These are phyloP conservation scores for Penicillium angulare DNA, from an alignment of 495 filamentous ascomycete genomes.

Conservation along the genomic window DNA sequence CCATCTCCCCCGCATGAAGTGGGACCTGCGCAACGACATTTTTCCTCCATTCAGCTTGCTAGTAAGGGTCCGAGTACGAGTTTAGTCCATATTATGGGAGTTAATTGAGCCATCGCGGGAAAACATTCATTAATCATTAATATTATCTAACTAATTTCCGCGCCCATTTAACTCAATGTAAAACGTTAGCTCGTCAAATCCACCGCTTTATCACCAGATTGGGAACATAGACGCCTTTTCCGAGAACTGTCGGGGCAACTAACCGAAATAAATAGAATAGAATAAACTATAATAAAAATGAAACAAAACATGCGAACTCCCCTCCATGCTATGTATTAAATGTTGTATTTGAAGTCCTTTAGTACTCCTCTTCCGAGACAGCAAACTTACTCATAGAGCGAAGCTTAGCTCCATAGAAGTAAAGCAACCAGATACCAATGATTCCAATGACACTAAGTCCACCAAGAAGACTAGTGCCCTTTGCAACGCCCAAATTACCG, in stretches of 20 bases:
- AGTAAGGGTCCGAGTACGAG: neutral
- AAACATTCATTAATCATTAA: neutral
- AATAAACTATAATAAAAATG: too few relatives aligned
- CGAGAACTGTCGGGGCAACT: too few relatives aligned
- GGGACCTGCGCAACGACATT: slow-evolving; percentile 1
- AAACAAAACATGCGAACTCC: neutral
- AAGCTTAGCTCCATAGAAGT: slow-evolving; percentile 24
- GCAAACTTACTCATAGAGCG: slow-evolving; percentile 33
- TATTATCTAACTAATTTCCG: too few relatives aligned
- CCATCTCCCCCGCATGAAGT: slow-evolving; percentile 6
- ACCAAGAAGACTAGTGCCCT: slow-evolving; percentile 54
- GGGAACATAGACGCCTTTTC: neutral
- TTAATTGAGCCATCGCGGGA: too few relatives aligned
- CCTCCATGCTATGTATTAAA: neutral
- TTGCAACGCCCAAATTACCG: slow-evolving; percentile 54
- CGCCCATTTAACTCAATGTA: neutral
- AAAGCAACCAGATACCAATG: slow-evolving; percentile 48
- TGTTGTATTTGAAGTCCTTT: too few relatives aligned
- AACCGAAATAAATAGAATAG: too few relatives aligned
- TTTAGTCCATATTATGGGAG: too few relatives aligned
- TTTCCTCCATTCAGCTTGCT: slow-evolving; percentile 25
- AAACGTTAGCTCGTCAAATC: neutral
- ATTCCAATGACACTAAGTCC: slow-evolving; percentile 56
- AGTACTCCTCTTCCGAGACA: neutral
- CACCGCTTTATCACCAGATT: neutral